Base-by-base conservation (phyloP, 2,329 filamentous ascomycete genomes). In the Hansfordia pulvinata region DNA sequence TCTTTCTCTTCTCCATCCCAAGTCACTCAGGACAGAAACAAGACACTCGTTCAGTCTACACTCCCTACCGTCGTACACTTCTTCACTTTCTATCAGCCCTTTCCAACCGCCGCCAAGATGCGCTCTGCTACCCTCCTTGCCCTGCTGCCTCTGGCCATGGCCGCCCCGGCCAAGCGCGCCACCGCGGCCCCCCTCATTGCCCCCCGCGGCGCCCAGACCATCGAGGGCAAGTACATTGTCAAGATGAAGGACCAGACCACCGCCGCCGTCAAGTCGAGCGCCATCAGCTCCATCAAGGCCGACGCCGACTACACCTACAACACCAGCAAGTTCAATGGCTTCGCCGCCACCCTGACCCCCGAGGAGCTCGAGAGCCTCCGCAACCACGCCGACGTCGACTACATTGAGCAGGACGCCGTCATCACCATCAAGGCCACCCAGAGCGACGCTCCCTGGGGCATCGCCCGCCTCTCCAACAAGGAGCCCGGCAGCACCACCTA, bases 201-300 rank as follows among this genome's bases (percentile, higher is more conserved):
- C 16, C 47, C 54, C 17, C 44, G 49, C 29, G 46, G 41, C 27
- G 50, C 47, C 18, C 27, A 38, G 20, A 37, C 49, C 20, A 49
- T 60, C 29, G 50, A 52, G 5, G 49, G 49, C 36, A 52, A 53
- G 37, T 62, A 56, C 43, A 58, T 62, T 27, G 50, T 61, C 41
- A 58, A 55, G 46, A 30, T 62, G 32, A 56, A 56, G 46, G 44
- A 51, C 6, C 26, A 42, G 26, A 32, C 56, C 8, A 38, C 50
- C 11, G 25, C 28, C 8, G 33, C 37, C 29, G 19, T 44, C n/a
- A 17, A 17, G 8, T 8, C 23, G 8, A 13, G 16, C 26, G 32
- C 33, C 31, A 20, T 37, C 19, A 26, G 28, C 20, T 29, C 30
- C 18, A 21, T 17, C 31, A 34, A 36, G 26, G 30, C 37, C 25